Percentiles rank a stretch among this genome's conserved stretches.
Conservation (phyloP, 2,329 filamentous ascomycete species). For the Phyllosticta capitalensis region DNA sequence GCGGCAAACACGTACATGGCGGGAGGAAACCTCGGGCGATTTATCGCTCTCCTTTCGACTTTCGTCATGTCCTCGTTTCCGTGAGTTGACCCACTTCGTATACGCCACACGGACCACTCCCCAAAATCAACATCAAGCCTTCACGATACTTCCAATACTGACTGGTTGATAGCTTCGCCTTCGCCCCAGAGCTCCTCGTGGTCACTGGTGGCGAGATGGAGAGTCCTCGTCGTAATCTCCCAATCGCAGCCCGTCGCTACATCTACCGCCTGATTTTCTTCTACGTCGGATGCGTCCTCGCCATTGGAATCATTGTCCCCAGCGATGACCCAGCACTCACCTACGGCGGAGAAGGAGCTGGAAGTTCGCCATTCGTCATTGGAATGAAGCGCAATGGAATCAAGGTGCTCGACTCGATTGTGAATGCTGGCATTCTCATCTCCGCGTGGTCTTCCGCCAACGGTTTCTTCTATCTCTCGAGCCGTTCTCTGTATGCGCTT, state of each 20-base stretch:
- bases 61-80: slow-evolving; percentile 44
- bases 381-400: slow-evolving; percentile 43
- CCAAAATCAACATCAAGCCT: neutral
- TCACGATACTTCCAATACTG: neutral
- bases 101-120: neutral
- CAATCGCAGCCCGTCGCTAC: slow-evolving; percentile 49
- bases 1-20: slow-evolving; percentile 41
- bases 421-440: slow-evolving; percentile 61
- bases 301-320: slow-evolving; percentile 52
- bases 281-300: slow-evolving; percentile 48
- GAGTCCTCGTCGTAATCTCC: slow-evolving; percentile 49
- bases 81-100: neutral
- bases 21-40: slow-evolving; percentile 38
- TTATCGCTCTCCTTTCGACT: slow-evolving; percentile 43
- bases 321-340: slow-evolving; percentile 44
- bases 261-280: slow-evolving; percentile 55
- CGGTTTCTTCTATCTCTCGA: slow-evolving; percentile 44
- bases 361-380: slow-evolving; percentile 42
- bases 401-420: slow-evolving; percentile 51
- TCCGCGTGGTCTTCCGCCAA: slow-evolving; percentile 53
- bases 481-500: slow-evolving; percentile 44
- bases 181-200: slow-evolving; percentile 37
- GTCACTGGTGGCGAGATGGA: slow-evolving; percentile 51
- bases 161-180: slow-evolving; percentile 22
- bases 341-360: slow-evolving; percentile 44